Percentiles rank a stretch among this genome's conserved stretches.
These are phyloP conservation scores for Leishmania tarentolae DNA, from an alignment of 208 protist species.

Conservation along the genomic window DNA sequence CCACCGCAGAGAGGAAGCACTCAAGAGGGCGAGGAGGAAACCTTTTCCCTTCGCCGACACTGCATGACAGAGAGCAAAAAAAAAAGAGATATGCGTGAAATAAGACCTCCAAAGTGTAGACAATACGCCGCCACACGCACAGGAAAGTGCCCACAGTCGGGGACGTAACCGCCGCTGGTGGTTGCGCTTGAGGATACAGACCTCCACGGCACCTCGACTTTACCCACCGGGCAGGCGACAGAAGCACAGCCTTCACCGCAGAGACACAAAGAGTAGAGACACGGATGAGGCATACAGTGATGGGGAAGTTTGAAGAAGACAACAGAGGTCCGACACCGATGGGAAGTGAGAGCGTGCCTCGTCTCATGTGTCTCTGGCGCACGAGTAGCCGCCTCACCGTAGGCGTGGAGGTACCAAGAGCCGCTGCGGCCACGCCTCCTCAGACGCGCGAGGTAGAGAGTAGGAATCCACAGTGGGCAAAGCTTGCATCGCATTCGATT, in stretches of 20 bases:
- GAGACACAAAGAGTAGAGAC: constrained; percentile 3
- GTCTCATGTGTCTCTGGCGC: not conserved
- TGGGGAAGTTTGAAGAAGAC: not conserved
- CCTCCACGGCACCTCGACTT: not conserved
- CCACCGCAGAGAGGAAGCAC: not conserved
- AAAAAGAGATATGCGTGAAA: not conserved
- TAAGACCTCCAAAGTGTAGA: not conserved
- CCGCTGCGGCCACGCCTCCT: not conserved
- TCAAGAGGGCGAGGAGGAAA: not conserved
- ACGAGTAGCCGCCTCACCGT: not conserved
- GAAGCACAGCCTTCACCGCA: not conserved
- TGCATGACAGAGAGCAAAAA: not conserved
- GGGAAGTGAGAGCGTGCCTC: not conserved
- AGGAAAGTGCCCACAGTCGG: not conserved
- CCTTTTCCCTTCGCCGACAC: not conserved
- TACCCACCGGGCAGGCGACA: not conserved
- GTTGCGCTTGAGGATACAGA: not conserved
- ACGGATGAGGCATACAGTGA: not conserved
- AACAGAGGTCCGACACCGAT: not conserved
- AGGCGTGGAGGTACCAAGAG: not conserved
- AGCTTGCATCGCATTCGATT: not conserved
- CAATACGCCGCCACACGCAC: not conserved
- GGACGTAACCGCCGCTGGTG: not conserved
- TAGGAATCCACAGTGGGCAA: not conserved
- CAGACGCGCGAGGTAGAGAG: not conserved